Evolutionary conservation across 306 rosid genomes (phyloP).

Genomic region (Gastrolobium bilobum): DNA sequence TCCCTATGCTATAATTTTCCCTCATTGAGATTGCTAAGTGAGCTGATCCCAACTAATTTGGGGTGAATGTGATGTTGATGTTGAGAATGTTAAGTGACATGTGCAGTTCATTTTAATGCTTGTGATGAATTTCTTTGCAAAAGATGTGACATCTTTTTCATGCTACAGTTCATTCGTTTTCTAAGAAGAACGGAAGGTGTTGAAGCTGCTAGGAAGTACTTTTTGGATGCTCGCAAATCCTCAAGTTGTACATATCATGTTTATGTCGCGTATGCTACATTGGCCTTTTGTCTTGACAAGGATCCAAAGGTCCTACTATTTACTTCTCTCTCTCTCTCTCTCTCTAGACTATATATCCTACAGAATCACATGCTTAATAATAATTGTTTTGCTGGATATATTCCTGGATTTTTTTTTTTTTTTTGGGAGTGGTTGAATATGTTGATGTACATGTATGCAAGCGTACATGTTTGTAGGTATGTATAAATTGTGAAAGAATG

Average conservation of each 20-base stretch:
- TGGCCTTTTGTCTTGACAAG: slow-evolving; percentile 96
- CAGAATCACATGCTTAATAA: slow-evolving; percentile 16
- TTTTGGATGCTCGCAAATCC: slow-evolving; percentile 92
- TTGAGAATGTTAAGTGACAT: slow-evolving; percentile 26
- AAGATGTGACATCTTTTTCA: slow-evolving; percentile 48
- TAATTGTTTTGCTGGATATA: slow-evolving; percentile 5
- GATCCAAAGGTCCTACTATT: slow-evolving; percentile 84
- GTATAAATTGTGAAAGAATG: not conserved
- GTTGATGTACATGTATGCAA: not conserved
- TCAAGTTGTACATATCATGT: slow-evolving; percentile 93
- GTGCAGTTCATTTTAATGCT: slow-evolving; percentile 1
- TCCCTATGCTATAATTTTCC: slow-evolving; percentile 5
- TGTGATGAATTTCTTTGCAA: slow-evolving; percentile 37
- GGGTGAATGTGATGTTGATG: too few relatives aligned
- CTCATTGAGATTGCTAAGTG: slow-evolving; percentile 23
- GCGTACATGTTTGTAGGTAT: not conserved
- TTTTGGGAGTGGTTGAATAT: not conserved
- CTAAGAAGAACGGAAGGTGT: slow-evolving; percentile 94
- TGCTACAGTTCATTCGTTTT: slow-evolving; percentile 92
- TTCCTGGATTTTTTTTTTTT: not conserved
- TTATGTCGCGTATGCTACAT: slow-evolving; percentile 91
- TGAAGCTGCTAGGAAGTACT: slow-evolving; percentile 97
- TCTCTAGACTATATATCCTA: slow-evolving; percentile 21
- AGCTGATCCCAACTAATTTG: not conserved
- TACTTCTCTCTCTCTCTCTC: slow-evolving; percentile 1